Conservation (phyloP, 108 stramenopile genomes). For the Mediolabrus comicus region DNA sequence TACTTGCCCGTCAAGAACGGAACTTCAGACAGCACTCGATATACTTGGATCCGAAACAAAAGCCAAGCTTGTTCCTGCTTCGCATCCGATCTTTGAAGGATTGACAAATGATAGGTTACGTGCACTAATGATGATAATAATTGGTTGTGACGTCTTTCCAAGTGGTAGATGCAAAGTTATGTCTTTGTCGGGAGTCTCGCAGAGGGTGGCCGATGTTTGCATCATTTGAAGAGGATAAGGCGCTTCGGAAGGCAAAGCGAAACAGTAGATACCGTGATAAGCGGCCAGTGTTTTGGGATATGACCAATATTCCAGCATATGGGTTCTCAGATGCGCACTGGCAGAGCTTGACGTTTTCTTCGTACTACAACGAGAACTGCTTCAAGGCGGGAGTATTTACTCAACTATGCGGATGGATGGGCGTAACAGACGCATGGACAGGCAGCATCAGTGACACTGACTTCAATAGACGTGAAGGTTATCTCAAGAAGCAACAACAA, state of each 20-base stretch:
- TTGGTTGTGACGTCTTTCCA: neutral
- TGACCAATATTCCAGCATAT: constrained; percentile 24
- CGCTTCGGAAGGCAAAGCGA: constrained; percentile 9
- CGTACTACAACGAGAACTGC: constrained; percentile 32
- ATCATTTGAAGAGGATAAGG: constrained; percentile 28
- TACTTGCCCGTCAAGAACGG: constrained; percentile 3
- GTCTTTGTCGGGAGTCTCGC: neutral
- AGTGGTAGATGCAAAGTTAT: no score
- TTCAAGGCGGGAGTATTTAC: constrained; percentile 19
- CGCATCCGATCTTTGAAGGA: constrained; percentile 18
- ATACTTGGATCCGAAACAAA: neutral
- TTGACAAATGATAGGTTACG: neutral
- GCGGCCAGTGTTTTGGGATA: constrained; percentile 36
- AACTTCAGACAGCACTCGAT: neutral
- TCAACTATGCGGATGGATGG: constrained; percentile 30
- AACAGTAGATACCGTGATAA: constrained; percentile 3
- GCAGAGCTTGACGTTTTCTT: constrained; percentile 11
- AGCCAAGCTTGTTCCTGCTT: neutral
- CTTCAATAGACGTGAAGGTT: constrained; percentile 11
- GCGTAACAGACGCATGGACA: neutral
- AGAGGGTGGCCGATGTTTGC: constrained; percentile 27
- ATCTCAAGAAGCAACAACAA: constrained; percentile 16
- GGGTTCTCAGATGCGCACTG: constrained; percentile 13
- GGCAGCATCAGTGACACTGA: constrained; percentile 25
- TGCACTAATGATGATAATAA: neutral